Base-by-base conservation (phyloP, 495 filamentous ascomycete species). In the Talaromyces nanjingensis region DNA sequence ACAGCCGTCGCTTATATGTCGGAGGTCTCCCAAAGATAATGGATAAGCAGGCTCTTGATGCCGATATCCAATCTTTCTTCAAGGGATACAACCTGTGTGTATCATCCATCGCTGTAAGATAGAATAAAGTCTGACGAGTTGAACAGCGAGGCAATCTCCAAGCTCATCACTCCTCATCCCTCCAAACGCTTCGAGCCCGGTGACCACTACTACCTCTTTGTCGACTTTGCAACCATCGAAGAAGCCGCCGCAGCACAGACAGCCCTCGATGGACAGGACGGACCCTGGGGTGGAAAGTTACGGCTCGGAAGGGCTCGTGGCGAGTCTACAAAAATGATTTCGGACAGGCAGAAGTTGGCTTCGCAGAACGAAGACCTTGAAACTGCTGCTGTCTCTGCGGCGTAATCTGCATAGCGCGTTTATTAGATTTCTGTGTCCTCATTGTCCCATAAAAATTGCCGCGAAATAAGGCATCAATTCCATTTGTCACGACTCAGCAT, bases 181-280 rank as follows among this genome's bases (percentile, higher is more conserved):
- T 79, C 81, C 16, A 80, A 81, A 60, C 72, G 76, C 39, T 73
- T 78, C 29, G 77, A 79, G 45, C 74, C 80, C 0, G 85, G 84
- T 63, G 80, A 86, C 65, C 81, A 87, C 68, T 83, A 90, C 73
- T 88, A 87, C 74, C 82, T 85, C 65, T 90, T 89, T 67, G 84
- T 90, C 20, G 87, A 90, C 69, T 81, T 90, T 59, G 69, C 71
- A 53, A 83, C 74, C 60, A 67, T 74, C 1, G 79, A 86, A 60
- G 84, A 89, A 62, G 84, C 84, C 6, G 71, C 83, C 62, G 81
- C 83, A 39, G 74, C 75, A 39, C 75, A 78, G 72, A 67, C 74
- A 16, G 71, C 71, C 0, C 62, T 81, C 63, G 77, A 78, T 52
- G 77, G 74, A 18, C 63, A 67, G 52, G 65, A 72, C 37, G 76